A percentile compares a stretch with the other conserved stretches of the same genome.
Evolutionary conservation across 2,329 filamentous ascomycete genomes (phyloP).

Genomic region (Pleoardoris graminearum): DNA sequence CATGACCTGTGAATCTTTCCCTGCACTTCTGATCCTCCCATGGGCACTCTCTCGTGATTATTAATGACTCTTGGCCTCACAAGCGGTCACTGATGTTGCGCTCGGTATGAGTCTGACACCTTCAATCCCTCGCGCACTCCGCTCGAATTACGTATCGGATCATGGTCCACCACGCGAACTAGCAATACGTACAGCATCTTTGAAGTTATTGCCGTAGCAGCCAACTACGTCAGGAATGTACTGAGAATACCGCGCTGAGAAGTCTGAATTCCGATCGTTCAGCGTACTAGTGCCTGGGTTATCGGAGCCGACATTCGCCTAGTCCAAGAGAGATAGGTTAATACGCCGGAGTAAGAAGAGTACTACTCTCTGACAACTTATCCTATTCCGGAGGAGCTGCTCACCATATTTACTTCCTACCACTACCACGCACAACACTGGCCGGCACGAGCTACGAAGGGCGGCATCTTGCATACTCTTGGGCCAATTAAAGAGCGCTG

Average conservation of each 20-base stretch:
- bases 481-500: neutral
- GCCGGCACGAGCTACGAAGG: neutral
- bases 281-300: too few species aligned
- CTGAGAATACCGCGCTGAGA: neutral
- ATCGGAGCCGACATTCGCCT: too few species aligned
- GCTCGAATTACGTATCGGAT: neutral
- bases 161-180: neutral
- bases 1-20: constrained; percentile 3
- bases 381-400: too few species aligned
- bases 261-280: neutral
- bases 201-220: neutral
- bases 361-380: too few species aligned
- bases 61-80: neutral
- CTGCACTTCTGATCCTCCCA: neutral
- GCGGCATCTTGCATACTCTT: too few species aligned
- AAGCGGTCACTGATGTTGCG: neutral
- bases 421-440: neutral
- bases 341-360: too few species aligned
- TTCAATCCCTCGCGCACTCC: neutral
- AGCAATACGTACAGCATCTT: neutral
- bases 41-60: neutral
- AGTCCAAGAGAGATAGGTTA: too few species aligned
- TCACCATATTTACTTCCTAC: too few species aligned
- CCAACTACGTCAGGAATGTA: neutral
- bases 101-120: neutral